Base-by-base conservation (phyloP, 2,329 filamentous ascomycete species). In the Hortaea sp. region DNA sequence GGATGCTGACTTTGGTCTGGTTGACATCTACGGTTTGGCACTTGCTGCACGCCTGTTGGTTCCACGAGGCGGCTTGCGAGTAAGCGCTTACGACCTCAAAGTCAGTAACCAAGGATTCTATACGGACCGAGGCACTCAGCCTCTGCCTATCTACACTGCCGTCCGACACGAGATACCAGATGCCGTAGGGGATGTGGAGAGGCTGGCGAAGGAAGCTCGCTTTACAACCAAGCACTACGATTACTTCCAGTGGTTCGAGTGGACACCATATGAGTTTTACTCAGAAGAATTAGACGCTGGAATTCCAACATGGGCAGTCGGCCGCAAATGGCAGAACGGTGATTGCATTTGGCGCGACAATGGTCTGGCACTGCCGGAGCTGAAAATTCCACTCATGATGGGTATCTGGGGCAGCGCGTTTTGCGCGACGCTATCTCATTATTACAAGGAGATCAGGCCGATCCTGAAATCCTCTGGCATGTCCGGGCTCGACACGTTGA, bases 161-260 rank as follows among this genome's bases (percentile, higher is more conserved):
- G 90, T 98, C 1, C 81, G 92, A 6, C 92, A 98, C 60, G 92
- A 98, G 64, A 97, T 98, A 27, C 92, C 90, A 6, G 64, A 80
- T 6, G 41, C 53, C 66, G 46, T 1, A 58, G 41, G 46, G 5
- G 30, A 47, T 7, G 39, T 57, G 7, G 39, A 47, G 5, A 44
- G 52, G 12, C 56, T 54, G 6, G 66, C 66, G 32, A 67, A 64
- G 50, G 60, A 56, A 5, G 52, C 52, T 35, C 43, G 56, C 27
- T 55, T 54, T 43, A 53, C 44, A 12, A 51, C 60, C 55, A 45
- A 94, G 59, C 53, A 60, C 39, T 53, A 53, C 30, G 76, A 88
- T 2, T 97, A 89, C 86, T 98, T 97, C 58, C 90, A 98, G 58
- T 97, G 92, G 90, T 95, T 92, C 56, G 92, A 98, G 60, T 84